A percentile compares a stretch with the other conserved stretches of the same genome.
phyloP scores from a whole-genome alignment of 352 stramenopile genomes.

The Pythium monospermum region DNA sequence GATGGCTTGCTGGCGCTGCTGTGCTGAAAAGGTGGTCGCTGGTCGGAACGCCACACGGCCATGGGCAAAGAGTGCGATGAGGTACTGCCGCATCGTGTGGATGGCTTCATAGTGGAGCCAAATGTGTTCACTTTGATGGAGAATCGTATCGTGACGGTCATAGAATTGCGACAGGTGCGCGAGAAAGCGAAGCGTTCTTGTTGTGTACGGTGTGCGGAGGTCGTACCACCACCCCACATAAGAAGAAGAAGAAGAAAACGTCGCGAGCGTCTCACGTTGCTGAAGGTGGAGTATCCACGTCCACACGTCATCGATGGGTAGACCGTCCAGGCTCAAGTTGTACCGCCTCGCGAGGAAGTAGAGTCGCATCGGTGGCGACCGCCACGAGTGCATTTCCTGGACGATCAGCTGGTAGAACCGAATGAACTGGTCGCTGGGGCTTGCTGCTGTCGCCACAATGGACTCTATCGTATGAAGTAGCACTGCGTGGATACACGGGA shows the following conservation, averaged over 20 bases:
- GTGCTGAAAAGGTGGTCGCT: conserved; percentile 25
- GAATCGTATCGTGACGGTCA: conserved; percentile 23
- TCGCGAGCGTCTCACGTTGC: background rate
- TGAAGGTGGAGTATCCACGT: conserved; percentile 18
- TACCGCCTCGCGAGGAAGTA: conserved; percentile 28
- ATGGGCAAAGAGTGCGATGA: conserved; percentile 27
- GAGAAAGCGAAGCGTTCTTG: conserved; percentile 28
- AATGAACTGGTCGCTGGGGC: conserved; percentile 7
- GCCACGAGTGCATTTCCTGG: conserved; percentile 32
- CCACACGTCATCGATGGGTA: conserved; percentile 29
- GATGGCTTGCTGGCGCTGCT: conserved; percentile 24
- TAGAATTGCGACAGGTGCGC: conserved; percentile 28
- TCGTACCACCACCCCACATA: too few relatives aligned
- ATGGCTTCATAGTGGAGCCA: conserved; percentile 27
- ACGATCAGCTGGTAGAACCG: conserved; percentile 21
- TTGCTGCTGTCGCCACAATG: background rate
- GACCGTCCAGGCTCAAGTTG: conserved; percentile 20
- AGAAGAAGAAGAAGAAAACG: conserved; percentile 14
- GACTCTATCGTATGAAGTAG: background rate
- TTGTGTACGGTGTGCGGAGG: conserved; percentile 26
- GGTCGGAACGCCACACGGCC: conserved; percentile 23
- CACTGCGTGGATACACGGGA: conserved; percentile 5
- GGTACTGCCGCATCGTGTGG: conserved; percentile 32
- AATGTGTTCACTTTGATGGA: conserved; percentile 22
- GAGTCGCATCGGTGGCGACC: conserved; percentile 19